These are phyloP conservation scores for Backusella westeae DNA, from an alignment of 192 early-diverging fungal species.

Conservation along the genomic window DNA sequence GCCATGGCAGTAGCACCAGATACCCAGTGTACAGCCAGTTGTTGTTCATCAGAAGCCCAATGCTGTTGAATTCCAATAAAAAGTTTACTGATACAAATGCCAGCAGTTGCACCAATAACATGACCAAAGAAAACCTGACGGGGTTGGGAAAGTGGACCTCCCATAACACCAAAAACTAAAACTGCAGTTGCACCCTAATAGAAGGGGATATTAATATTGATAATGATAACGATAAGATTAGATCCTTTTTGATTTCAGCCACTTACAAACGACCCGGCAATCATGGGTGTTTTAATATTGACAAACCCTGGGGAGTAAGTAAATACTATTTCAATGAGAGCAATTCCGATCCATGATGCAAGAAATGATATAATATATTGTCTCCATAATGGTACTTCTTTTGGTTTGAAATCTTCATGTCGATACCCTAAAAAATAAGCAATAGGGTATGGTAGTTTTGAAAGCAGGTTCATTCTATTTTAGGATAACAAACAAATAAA, in stretches of 20 bases:
- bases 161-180: constrained; percentile 59
- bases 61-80: constrained; percentile 31
- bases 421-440: constrained; percentile 28
- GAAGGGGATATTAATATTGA: constrained; percentile 2
- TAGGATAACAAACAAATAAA: constrained; percentile 10
- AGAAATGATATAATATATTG: constrained; percentile 28
- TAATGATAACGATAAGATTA: neutral
- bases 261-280: constrained; percentile 38
- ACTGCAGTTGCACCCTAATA: constrained; percentile 60
- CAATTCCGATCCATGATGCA: constrained; percentile 26
- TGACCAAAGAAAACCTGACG: constrained; percentile 48
- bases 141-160: constrained; percentile 60
- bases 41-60: constrained; percentile 28
- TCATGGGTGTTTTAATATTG: constrained; percentile 16
- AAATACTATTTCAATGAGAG: constrained; percentile 24
- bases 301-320: constrained; percentile 13
- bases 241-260: neutral
- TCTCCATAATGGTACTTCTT: constrained; percentile 19
- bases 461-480: neutral
- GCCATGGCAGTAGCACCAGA: constrained; percentile 49
- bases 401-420: neutral
- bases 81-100: constrained; percentile 41
- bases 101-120: constrained; percentile 41
- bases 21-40: constrained; percentile 45
- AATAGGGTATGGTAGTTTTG: constrained; percentile 9